phyloP scores from a whole-genome alignment of 2,329 filamentous ascomycete species.

The Pseudocercospora vitis region DNA sequence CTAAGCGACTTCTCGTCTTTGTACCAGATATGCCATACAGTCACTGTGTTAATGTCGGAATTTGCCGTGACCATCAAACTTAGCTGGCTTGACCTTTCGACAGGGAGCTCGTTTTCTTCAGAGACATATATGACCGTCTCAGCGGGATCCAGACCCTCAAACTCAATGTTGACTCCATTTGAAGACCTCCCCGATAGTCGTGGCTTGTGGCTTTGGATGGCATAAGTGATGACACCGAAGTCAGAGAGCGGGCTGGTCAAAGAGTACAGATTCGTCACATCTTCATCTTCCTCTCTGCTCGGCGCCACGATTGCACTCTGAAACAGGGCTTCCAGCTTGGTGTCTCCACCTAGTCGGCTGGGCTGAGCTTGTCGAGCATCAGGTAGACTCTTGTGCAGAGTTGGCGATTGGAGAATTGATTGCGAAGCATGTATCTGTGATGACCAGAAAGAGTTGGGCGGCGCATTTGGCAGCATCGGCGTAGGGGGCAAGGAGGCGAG shows the following conservation, averaged over 20 bases:
- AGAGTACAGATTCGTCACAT: constrained; percentile 75
- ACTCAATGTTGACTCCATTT: constrained; percentile 44
- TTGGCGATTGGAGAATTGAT: constrained; percentile 41
- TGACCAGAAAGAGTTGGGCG: constrained; percentile 80
- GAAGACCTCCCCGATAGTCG: constrained; percentile 25
- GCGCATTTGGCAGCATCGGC: constrained; percentile 55
- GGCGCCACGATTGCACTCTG: constrained; percentile 27
- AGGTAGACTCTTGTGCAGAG: constrained; percentile 30
- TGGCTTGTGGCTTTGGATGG: constrained; percentile 32
- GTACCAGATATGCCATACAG: constrained; percentile 81
- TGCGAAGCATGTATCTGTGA: constrained; percentile 53
- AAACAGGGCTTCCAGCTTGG: constrained; percentile 33
- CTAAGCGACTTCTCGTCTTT: constrained; percentile 63
- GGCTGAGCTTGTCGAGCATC: constrained; percentile 24
- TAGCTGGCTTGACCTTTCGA: constrained; percentile 50
- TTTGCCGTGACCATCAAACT: constrained; percentile 81
- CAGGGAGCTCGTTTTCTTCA: constrained; percentile 56
- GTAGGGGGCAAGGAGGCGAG: constrained; percentile 38
- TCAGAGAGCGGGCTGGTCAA: constrained; percentile 84
- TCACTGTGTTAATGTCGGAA: constrained; percentile 71
- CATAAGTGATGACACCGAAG: constrained; percentile 66
- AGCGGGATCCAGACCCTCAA: constrained; percentile 66
- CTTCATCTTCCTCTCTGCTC: constrained; percentile 38
- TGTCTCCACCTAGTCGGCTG: constrained; percentile 29
- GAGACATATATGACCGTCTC: constrained; percentile 87